Base-by-base conservation (phyloP, 2,329 filamentous ascomycete genomes). In the Emergomyces africanus region DNA sequence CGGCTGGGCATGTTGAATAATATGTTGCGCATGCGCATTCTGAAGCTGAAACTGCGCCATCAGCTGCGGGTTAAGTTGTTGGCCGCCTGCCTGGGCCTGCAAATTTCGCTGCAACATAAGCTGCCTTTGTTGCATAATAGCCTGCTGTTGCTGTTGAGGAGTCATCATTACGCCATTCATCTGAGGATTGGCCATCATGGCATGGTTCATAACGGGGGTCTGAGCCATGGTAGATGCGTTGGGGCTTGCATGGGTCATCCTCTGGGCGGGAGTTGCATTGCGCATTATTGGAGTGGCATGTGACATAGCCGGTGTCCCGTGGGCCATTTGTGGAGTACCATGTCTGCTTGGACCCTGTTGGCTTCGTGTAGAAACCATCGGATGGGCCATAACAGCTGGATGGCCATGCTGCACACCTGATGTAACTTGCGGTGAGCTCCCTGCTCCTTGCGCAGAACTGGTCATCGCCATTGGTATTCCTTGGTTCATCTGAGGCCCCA, bases 221-320 rank as follows among this genome's bases (percentile, higher is more conserved):
- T 72, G 70, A 44, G 72, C 71, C 65, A 75, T 72, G 33, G 71
- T 71, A 15, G 72, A 69, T 39, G 69, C 70, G 48, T 69, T 72
- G 12, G 77, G 77, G 64, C 77, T 79, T 49, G 72, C 74, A 58
- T 78, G 76, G 30, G 67, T 68, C 68, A 78, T 75, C 1, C 75
- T 71, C 64, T 77, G 75, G 14, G 71, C 75, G 5, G 76, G 76
- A 12, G 76, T 78, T 5, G 71, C 74, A 62, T 78, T 76, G 57
- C 75, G 71, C 70, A 78, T 75, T 8, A 76, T 70, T 4, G 77
- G 77, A 3, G 77, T 79, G 25, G 75, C 73, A 60, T 78, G 75
- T 23, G 72, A 72, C 68, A 76, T 72, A 25, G 73, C 73, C 10
- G 76, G 75, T 2, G 76, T 78, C 46, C 74, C 72, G 54, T 77